Evolutionary conservation across 2,329 filamentous ascomycete species (phyloP).

Genomic region (Sphaerulina vaccinii): DNA sequence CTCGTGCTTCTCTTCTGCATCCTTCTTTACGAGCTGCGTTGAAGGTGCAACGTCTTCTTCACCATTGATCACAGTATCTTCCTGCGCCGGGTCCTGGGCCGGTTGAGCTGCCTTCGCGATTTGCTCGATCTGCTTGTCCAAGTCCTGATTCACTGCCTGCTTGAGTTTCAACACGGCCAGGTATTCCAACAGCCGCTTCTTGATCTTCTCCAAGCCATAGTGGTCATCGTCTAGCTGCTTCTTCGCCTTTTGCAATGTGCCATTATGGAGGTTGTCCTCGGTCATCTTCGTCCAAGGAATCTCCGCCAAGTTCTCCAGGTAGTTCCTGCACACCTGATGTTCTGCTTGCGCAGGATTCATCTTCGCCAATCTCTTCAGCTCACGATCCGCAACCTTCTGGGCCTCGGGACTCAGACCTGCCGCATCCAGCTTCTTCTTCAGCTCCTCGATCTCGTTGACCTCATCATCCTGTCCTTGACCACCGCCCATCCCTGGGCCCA

Average conservation of each 20-base stretch:
- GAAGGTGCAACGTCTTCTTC: constrained; percentile 55
- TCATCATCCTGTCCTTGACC: constrained; percentile 67
- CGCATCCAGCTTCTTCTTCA: constrained; percentile 81
- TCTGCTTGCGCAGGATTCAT: constrained; percentile 97
- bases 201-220: constrained; percentile 94
- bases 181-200: constrained; percentile 93
- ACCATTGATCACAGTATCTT: constrained; percentile 46
- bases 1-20: constrained; percentile 42
- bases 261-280: constrained; percentile 78
- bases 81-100: constrained; percentile 40
- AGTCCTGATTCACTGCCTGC: constrained; percentile 79
- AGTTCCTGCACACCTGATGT: constrained; percentile 89
- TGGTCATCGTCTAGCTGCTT: constrained; percentile 95
- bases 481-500: constrained; percentile 35
- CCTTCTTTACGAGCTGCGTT: constrained; percentile 36
- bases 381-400: constrained; percentile 83
- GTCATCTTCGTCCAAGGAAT: constrained; percentile 88
- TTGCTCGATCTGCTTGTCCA: constrained; percentile 72
- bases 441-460: constrained; percentile 82
- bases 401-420: constrained; percentile 81
- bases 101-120: constrained; percentile 47
- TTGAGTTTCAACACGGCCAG: constrained; percentile 94
- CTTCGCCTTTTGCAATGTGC: constrained; percentile 74
- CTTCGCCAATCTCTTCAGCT: constrained; percentile 83
- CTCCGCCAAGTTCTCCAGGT: constrained; percentile 88